Evolutionary conservation across 1,284 basidiomycete genomes (phyloP).

Genomic region (Pisolithus thermaeus): DNA sequence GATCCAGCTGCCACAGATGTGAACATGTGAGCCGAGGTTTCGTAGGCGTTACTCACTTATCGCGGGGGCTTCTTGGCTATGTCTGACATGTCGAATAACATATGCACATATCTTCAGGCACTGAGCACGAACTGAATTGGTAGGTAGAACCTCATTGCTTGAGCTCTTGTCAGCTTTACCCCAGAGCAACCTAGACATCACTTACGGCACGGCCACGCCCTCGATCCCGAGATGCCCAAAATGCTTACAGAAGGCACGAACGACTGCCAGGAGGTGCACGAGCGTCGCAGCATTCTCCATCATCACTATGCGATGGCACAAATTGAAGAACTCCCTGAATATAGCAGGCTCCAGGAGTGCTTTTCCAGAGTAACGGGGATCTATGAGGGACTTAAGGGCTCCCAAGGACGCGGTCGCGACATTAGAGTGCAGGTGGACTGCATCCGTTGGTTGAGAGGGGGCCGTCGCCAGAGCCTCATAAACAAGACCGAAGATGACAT

Average conservation of each 20-base stretch:
- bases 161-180: slow-evolving; percentile 13
- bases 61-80: slow-evolving; percentile 46
- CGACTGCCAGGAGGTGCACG: slow-evolving; percentile 68
- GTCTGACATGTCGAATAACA: slow-evolving; percentile 67
- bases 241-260: slow-evolving; percentile 55
- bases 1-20: slow-evolving; percentile 16
- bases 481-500: slow-evolving; percentile 86
- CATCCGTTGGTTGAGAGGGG: slow-evolving; percentile 49
- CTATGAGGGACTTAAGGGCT: slow-evolving; percentile 74
- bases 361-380: slow-evolving; percentile 75
- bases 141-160: slow-evolving; percentile 38
- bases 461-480: slow-evolving; percentile 83
- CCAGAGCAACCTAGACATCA: not conserved
- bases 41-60: slow-evolving; percentile 43
- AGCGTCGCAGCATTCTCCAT: slow-evolving; percentile 77
- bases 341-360: slow-evolving; percentile 75
- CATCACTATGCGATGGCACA: slow-evolving; percentile 88
- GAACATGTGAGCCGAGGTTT: not conserved
- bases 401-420: slow-evolving; percentile 73
- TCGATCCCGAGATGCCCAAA: slow-evolving; percentile 41
- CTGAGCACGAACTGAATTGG: slow-evolving; percentile 55
- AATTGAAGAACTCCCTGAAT: slow-evolving; percentile 86
- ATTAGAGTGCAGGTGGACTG: slow-evolving; percentile 35
- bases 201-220: slow-evolving; percentile 17
- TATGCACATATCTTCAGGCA: slow-evolving; percentile 81